Evolutionary conservation across 352 stramenopile genomes (phyloP), one percentile per base, ranked within the genome.

Genomic region (Phytophthora syringae): DNA sequence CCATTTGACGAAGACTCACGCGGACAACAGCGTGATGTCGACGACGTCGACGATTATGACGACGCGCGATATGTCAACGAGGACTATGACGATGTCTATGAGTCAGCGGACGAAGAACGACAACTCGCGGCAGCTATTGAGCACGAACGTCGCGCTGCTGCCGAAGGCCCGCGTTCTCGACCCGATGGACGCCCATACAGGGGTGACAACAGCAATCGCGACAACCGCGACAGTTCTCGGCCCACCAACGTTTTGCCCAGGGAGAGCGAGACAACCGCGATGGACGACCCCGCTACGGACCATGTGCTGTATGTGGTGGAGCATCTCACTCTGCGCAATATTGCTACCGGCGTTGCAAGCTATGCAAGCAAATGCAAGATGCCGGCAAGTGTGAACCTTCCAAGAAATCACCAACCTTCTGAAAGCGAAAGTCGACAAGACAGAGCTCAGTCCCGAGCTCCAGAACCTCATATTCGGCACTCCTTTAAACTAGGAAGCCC

Each of bases 401-500:
- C 30, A 56, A 45, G 32, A 61, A 24, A 12, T 25, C 21, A 32
- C 53, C 5, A 61, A 52, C 27, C 3, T 56, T 3, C 18, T 32
- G 6, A 12, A 21, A 7, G 39, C 16, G 10, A 56, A 34, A 11
- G 9, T 56, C 7, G 50, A 56, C 49, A 56, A 56, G 18, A 55
- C 40, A 30, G 28, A 43, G 0, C 12, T 43, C 30, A 36, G 30
- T 36, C 30, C 5, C 15, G 30, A 36, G 30, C 30, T 36, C 30
- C 9, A 36, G 15, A 36, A 13, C 9, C 30, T 36, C 30, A 10
- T 36, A 36, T 36, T 42, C 34, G 15, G 34, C 34, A 20, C 3
- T 18, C 27, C 47, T 40, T 49, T 49, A 52, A 57, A 52, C 56
- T 49, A 48, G 56, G 34, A 39, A 30, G 24, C 45, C 49, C 39